These are phyloP conservation scores for Angophora floribunda DNA, from an alignment of 345 rosid genomes.

Conservation along the genomic window DNA sequence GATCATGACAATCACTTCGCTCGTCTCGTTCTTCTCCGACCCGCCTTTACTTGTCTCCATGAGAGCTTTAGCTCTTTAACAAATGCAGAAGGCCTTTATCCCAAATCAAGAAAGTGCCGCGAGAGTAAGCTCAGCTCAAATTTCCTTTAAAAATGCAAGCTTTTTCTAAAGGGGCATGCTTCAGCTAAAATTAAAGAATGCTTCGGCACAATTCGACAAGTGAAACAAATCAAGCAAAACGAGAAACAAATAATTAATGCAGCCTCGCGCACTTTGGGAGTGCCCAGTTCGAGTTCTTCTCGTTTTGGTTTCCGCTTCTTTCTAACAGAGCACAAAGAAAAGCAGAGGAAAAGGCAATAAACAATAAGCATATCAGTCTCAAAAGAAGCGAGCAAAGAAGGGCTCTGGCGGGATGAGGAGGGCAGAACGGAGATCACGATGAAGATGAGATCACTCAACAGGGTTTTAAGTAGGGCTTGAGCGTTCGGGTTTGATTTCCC, in stretches of 20 bases:
- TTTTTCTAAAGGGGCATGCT: not conserved
- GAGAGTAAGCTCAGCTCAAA: not conserved
- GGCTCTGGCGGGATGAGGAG: not conserved
- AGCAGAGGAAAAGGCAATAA: not conserved
- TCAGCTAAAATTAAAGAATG: not conserved
- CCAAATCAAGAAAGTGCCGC: not conserved
- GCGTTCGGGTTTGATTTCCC: not conserved
- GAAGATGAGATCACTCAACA: accelerated
- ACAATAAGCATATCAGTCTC: not conserved
- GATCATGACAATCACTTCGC: conserved; percentile 28
- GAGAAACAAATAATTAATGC: not conserved
- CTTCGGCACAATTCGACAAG: not conserved
- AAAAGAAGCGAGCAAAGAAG: not conserved
- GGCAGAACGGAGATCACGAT: accelerated
- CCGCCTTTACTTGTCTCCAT: not conserved
- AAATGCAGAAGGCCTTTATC: not conserved
- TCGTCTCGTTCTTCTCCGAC: not conserved
- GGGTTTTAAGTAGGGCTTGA: not conserved
- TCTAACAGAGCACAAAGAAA: not conserved
- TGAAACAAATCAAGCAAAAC: not conserved
- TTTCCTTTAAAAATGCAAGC: not conserved
- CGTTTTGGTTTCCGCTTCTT: not conserved
- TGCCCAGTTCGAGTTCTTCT: not conserved
- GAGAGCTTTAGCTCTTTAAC: not conserved
- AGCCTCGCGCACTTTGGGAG: not conserved